Conservation (phyloP, 305 asterid species). For the Fraxinus greggii region DNA sequence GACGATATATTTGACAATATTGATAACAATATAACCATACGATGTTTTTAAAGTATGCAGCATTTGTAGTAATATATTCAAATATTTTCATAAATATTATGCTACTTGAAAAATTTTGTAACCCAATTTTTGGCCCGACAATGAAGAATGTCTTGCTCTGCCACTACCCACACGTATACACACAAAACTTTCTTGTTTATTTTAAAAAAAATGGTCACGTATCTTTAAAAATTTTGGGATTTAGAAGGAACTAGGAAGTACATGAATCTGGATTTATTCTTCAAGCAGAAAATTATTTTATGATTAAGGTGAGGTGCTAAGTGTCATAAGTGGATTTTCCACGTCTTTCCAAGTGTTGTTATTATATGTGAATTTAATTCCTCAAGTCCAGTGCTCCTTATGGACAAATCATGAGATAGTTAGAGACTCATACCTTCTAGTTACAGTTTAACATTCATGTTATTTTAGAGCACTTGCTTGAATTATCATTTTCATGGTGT, state of each 20-base stretch:
- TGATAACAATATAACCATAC: no score
- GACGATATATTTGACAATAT: background rate
- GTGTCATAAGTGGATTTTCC: background rate
- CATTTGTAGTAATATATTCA: background rate
- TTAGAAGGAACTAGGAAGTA: no score
- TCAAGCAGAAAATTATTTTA: background rate
- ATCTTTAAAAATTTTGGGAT: no score
- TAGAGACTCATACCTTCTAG: background rate
- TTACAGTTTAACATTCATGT: background rate
- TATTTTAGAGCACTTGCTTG: no score
- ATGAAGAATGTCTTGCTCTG: background rate
- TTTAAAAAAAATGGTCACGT: no score
- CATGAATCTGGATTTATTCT: background rate
- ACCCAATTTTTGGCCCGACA: background rate
- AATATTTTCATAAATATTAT: background rate
- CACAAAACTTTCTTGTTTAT: no score
- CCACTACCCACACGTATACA: background rate
- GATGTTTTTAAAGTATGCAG: background rate
- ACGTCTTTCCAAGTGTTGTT: background rate
- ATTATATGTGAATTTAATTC: background rate
- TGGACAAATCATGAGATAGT: background rate
- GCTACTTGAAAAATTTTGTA: background rate
- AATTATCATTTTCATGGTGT: background rate
- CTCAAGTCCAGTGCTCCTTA: background rate
- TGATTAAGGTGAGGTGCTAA: background rate